Conservation (phyloP, 1,284 basidiomycete species). For the Rugosomyces carneus region DNA sequence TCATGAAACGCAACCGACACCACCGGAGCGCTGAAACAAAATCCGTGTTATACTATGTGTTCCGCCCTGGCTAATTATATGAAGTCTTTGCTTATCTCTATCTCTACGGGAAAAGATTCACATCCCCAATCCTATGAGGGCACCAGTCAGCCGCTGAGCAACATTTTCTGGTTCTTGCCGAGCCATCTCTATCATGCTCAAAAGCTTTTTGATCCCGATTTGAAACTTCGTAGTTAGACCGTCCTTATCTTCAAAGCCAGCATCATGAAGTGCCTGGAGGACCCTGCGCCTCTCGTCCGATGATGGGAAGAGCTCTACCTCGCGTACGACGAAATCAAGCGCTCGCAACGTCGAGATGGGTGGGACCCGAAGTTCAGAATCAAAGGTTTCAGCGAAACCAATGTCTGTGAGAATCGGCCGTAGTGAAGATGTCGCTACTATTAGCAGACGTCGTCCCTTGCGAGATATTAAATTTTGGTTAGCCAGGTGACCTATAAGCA, state of each 20-base stretch:
- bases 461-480: not conserved
- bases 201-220: conserved; percentile 91
- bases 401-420: conserved; percentile 86
- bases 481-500: too few species aligned
- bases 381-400: conserved; percentile 85
- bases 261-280: conserved; percentile 66
- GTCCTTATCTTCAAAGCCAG: conserved; percentile 60
- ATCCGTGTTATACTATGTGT: not conserved
- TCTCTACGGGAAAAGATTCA: conserved; percentile 16
- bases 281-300: conserved; percentile 55
- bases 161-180: conserved; percentile 85
- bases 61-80: not conserved
- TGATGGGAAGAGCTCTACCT: conserved; percentile 73
- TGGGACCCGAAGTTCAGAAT: conserved; percentile 83
- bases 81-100: not conserved
- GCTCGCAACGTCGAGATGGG: conserved; percentile 72
- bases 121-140: conserved; percentile 59
- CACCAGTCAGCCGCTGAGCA: conserved; percentile 67
- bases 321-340: conserved; percentile 77
- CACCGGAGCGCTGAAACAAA: not conserved
- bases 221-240: conserved; percentile 47
- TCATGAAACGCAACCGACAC: not conserved
- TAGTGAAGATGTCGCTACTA: conserved; percentile 91
- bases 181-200: conserved; percentile 95
- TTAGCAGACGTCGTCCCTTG: conserved; percentile 84